Evolutionary conservation across 768 basidiomycete genomes (phyloP), one percentile per base, ranked within the genome.

Genomic region (Termitomyces sp.): DNA sequence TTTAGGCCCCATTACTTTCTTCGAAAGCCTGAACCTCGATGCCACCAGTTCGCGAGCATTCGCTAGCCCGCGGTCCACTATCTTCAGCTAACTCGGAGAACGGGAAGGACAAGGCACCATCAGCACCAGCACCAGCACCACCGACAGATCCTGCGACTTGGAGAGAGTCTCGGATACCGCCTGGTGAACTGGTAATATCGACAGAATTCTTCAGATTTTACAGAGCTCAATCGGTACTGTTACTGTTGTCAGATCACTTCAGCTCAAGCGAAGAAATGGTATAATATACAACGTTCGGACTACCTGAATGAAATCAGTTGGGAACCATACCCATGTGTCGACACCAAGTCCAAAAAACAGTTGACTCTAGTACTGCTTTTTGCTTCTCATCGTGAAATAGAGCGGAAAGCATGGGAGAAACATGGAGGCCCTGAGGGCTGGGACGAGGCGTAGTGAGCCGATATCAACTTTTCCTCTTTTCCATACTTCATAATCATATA

Each of bases 361-460:
- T 6, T n/a, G 11, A 31, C 18, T 13, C 6, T 13, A 6, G 12
- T 33, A 22, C 18, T 33, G 33, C 34, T 18, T 22, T 4, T 54
- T 18, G 60, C 60, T 37, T n/a, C 30, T 20, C 55, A 57, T 44
- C 27, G 50, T 42, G 55, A 56, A n/a, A 39, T 63, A 8, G 62
- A 63, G 22, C 42, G 45, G 34, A 39, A 20, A 24, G 62, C 62
- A 27, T 63, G 62, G 62, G 34, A 33, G 30, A 53, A 34, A 50
- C 48, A 61, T 27, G 62, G 62, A 20, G 59, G 55, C 11, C 62
- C 59, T 20, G 50, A 57, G 22, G 45, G 47, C 3, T 57, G 49
- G 39, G 52, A 49, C 8, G n/a, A n/a, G n/a, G 52, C 55, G 3
- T n/a, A 55, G 58, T 59, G 24, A 27, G 52, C 12, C 36, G 33